Evolutionary conservation across 176 grass and related monocot species (phyloP).

Genomic region (Avena eriantha): DNA sequence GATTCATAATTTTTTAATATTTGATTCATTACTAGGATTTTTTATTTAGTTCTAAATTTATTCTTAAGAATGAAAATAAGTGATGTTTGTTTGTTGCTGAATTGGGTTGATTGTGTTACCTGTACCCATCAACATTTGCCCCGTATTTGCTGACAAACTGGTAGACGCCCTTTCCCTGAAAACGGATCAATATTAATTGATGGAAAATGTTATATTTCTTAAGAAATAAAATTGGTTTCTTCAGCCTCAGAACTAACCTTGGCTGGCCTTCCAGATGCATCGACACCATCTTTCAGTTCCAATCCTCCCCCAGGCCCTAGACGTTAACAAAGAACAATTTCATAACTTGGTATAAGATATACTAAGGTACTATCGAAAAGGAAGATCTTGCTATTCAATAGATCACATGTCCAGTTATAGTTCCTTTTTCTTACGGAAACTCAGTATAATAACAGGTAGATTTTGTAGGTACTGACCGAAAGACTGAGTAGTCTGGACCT

Average conservation of each 20-base stretch:
- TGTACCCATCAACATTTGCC: conserved; percentile 85
- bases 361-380: background rate
- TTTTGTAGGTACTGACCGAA: conserved; percentile 46
- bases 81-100: background rate
- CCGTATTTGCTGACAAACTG: conserved; percentile 86
- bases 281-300: conserved; percentile 50
- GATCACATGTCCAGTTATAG: background rate
- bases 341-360: background rate
- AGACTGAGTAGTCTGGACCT: conserved; percentile 63
- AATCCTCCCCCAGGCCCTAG: conserved; percentile 60
- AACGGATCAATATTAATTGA: conserved; percentile 24
- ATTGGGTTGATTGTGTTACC: conserved; percentile 27
- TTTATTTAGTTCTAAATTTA: background rate
- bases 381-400: background rate
- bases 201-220: background rate
- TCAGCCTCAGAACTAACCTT: conserved; percentile 48
- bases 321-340: background rate
- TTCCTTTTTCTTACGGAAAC: background rate
- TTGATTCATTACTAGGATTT: background rate
- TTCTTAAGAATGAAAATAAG: background rate
- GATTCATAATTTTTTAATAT: background rate
- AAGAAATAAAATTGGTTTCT: background rate
- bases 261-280: conserved; percentile 66
- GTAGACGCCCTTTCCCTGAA: conserved; percentile 74
- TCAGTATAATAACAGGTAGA: background rate